phyloP scores from a whole-genome alignment of 176 grass and related monocot genomes.

The Rhynchospora tenuis region DNA sequence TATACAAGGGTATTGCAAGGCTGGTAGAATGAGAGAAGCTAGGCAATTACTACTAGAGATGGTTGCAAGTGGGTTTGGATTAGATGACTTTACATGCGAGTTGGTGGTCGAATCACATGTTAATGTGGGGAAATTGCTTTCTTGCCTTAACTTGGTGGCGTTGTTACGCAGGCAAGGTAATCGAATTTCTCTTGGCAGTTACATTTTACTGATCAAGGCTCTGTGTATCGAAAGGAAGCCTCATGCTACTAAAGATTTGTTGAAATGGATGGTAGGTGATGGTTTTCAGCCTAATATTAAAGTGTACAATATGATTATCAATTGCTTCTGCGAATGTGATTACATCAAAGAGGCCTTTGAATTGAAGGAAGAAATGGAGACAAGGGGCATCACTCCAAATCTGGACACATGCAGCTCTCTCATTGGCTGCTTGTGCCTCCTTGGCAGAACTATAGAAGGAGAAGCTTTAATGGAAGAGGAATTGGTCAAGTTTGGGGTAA shows the following conservation, averaged over 20 bases:
- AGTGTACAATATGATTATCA: slow-evolving; percentile 61
- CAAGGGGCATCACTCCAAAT: slow-evolving; percentile 42
- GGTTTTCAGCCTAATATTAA: slow-evolving; percentile 41
- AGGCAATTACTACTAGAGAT: slow-evolving; percentile 65
- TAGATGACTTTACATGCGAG: slow-evolving; percentile 31
- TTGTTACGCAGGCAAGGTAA: slow-evolving; percentile 48
- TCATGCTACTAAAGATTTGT: slow-evolving; percentile 56
- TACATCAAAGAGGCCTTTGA: slow-evolving; percentile 46
- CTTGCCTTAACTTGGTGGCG: slow-evolving; percentile 74
- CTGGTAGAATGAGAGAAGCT: slow-evolving; percentile 46
- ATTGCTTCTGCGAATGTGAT: slow-evolving; percentile 48
- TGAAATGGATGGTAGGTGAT: slow-evolving; percentile 69
- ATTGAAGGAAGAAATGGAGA: slow-evolving; percentile 60
- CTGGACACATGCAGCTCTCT: slow-evolving; percentile 40
- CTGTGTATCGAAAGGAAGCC: slow-evolving; percentile 57
- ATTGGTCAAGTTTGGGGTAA: slow-evolving; percentile 35
- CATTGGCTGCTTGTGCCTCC: slow-evolving; percentile 54
- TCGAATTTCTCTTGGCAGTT: slow-evolving; percentile 43
- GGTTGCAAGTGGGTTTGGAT: slow-evolving; percentile 36
- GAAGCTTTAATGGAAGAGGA: slow-evolving; percentile 48
- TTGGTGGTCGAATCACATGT: slow-evolving; percentile 48
- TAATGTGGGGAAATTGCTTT: slow-evolving; percentile 50
- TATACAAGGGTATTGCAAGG: slow-evolving; percentile 56
- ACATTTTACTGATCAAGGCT: slow-evolving; percentile 40
- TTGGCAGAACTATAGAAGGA: slow-evolving; percentile 43